phyloP scores from a whole-genome alignment of 306 rosid species.

The Acacia crassicarpa region DNA sequence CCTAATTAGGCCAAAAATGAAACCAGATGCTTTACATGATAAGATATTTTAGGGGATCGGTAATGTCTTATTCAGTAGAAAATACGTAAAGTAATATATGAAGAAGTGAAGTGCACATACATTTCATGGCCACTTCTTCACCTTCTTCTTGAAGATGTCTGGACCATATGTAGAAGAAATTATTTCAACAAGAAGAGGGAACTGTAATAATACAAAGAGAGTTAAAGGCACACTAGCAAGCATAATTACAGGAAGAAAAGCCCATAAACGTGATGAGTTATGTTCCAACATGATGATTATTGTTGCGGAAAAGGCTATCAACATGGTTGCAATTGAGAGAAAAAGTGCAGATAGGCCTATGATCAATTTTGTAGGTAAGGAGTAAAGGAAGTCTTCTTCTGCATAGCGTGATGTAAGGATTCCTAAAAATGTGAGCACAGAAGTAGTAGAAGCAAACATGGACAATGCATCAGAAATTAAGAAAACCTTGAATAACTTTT shows the following conservation, averaged over 20 bases:
- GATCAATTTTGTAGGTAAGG: not conserved
- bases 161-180: not conserved
- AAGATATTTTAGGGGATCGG: too few species aligned
- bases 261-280: not conserved
- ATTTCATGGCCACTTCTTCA: not conserved
- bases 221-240: not conserved
- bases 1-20: too few species aligned
- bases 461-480: not conserved
- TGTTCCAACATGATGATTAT: not conserved
- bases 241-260: not conserved
- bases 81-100: not conserved
- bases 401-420: not conserved
- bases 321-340: not conserved
- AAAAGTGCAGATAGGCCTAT: not conserved
- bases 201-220: not conserved
- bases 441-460: not conserved
- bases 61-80: too few species aligned
- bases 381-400: not conserved
- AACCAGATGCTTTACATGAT: too few species aligned
- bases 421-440: not conserved
- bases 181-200: not conserved
- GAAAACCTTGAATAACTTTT: not conserved
- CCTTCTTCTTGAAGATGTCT: not conserved
- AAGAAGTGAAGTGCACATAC: not conserved
- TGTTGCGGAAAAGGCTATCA: not conserved